Percentiles rank a stretch among this genome's conserved stretches.
Conservation (phyloP, 768 basidiomycete species). For the Naganishia vaughanmartiniae region DNA sequence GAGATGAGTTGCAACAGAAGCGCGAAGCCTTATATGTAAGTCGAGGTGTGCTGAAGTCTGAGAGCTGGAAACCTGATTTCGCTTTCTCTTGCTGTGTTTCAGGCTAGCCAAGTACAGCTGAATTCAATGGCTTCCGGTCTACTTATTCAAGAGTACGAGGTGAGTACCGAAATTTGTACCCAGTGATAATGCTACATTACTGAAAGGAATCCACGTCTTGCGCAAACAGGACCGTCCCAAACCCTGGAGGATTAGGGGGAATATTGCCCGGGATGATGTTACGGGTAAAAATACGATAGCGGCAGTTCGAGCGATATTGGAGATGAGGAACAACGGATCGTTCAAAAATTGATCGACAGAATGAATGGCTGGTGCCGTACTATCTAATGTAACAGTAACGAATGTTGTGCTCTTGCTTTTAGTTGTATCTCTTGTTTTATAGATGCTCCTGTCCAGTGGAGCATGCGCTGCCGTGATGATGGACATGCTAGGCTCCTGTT, state of each 20-base stretch:
- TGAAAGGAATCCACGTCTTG: not conserved
- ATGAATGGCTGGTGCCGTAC: not conserved
- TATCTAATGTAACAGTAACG: not conserved
- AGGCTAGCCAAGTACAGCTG: slow-evolving; percentile 11
- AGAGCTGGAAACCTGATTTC: not conserved
- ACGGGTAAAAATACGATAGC: slow-evolving; percentile 15
- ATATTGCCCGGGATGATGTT: slow-evolving; percentile 9
- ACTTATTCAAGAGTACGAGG: slow-evolving; percentile 16
- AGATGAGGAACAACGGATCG: slow-evolving; percentile 4
- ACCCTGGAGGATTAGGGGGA: slow-evolving; percentile 7
- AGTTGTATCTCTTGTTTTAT: too few species aligned
- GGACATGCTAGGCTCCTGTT: too few species aligned
- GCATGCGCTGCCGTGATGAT: too few species aligned
- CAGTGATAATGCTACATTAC: too few species aligned
- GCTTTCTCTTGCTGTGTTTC: not conserved
- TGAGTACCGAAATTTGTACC: not conserved
- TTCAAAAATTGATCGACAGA: not conserved
- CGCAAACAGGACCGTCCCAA: slow-evolving; percentile 10
- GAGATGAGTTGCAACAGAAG: not conserved
- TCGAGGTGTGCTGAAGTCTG: not conserved
- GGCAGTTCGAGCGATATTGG: slow-evolving; percentile 5
- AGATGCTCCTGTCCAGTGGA: too few species aligned
- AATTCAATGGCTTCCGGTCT: slow-evolving; percentile 14
- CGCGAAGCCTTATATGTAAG: slow-evolving; percentile 7
- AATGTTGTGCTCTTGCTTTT: too few species aligned